These are phyloP conservation scores for Pythium oligandrum DNA, from an alignment of 352 stramenopile species.

Conservation along the genomic window DNA sequence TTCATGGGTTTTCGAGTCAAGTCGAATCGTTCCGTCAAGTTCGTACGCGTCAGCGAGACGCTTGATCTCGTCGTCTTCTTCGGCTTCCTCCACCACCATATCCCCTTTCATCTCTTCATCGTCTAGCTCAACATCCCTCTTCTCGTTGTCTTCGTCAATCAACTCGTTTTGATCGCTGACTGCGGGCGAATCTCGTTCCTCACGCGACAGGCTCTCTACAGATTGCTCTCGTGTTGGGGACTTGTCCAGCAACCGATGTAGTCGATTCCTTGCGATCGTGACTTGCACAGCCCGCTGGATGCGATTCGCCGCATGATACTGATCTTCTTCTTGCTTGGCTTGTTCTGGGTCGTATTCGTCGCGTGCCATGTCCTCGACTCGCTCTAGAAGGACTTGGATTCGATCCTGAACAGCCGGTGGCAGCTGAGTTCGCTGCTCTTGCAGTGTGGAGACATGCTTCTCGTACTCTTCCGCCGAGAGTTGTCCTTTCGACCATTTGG, in stretches of 20 bases:
- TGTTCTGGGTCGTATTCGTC: conserved; percentile 35
- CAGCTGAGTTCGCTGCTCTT: conserved; percentile 21
- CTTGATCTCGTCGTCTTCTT: conserved; percentile 41
- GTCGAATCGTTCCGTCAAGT: background rate
- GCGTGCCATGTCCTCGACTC: conserved; percentile 25
- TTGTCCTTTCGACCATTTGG: conserved; percentile 13
- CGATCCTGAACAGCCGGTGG: conserved; percentile 26
- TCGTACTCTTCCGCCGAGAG: conserved; percentile 25
- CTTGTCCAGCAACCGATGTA: conserved; percentile 29
- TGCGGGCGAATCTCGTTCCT: background rate
- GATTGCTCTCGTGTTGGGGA: background rate
- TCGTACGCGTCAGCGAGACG: conserved; percentile 64
- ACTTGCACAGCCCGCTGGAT: conserved; percentile 44
- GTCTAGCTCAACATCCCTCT: conserved; percentile 4
- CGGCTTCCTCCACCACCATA: conserved; percentile 10
- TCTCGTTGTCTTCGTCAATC: conserved; percentile 1
- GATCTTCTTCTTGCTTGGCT: conserved; percentile 16
- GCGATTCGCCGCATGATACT: conserved; percentile 25
- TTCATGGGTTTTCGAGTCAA: too few species aligned
- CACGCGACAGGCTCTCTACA: background rate
- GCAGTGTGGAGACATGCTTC: conserved; percentile 19
- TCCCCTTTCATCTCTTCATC: conserved; percentile 5
- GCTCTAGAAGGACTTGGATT: conserved; percentile 34
- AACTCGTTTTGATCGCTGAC: conserved; percentile 1
- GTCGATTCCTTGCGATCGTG: conserved; percentile 35